These are phyloP conservation scores for Carex sylvatica DNA, from an alignment of 202 grass and related monocot species.

Conservation along the genomic window DNA sequence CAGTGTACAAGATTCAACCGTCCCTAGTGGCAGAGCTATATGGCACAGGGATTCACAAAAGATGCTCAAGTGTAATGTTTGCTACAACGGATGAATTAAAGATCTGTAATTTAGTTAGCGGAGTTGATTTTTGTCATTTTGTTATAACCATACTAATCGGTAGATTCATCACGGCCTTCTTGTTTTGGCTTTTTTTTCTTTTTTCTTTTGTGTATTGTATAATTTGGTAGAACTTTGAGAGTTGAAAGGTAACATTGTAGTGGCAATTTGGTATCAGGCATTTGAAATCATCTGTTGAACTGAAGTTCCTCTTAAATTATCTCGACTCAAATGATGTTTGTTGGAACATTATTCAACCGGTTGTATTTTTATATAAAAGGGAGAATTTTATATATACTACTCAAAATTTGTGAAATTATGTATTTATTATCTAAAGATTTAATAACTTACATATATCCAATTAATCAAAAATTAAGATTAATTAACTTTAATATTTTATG, in stretches of 20 bases:
- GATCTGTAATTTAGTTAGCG: not conserved
- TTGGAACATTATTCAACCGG: too few relatives aligned
- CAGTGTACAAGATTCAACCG: constrained; percentile 71
- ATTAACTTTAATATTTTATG: too few relatives aligned
- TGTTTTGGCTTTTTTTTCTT: not conserved
- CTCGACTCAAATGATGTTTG: not conserved
- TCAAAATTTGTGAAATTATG: too few relatives aligned
- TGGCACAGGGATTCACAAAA: constrained; percentile 70
- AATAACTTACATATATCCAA: too few relatives aligned
- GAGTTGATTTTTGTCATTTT: not conserved
- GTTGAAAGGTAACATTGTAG: not conserved
- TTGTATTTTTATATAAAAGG: too few relatives aligned
- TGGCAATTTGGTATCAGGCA: not conserved
- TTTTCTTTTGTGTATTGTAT: too few relatives aligned
- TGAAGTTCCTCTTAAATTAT: not conserved
- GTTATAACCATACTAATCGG: not conserved
- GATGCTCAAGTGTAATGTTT: constrained; percentile 78
- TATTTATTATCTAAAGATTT: too few relatives aligned
- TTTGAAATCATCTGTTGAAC: not conserved
- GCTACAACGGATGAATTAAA: constrained; percentile 75
- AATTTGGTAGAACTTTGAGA: not conserved
- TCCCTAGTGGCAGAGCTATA: constrained; percentile 70
- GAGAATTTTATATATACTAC: too few relatives aligned
- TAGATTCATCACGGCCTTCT: not conserved
- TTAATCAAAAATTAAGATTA: too few relatives aligned